Conservation (phyloP, 2,329 filamentous ascomycete species). For the Claviceps africana region DNA sequence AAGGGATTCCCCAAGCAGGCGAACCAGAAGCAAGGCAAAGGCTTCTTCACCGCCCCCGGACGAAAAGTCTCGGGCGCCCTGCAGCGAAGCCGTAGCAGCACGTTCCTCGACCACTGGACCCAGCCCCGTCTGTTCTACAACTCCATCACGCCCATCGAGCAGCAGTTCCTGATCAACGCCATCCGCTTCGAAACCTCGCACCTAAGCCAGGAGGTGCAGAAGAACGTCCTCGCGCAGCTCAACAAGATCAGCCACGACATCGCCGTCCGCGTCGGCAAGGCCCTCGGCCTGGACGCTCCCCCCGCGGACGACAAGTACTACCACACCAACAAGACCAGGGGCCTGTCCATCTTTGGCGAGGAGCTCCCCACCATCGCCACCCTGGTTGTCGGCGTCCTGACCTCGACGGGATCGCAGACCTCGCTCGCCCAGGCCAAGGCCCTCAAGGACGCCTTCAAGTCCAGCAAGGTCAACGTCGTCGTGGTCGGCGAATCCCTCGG, state of each 20-base stretch:
- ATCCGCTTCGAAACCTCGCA: conserved; percentile 57
- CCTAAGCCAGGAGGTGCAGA: conserved; percentile 44
- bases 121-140: conserved; percentile 64
- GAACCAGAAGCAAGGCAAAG: conserved; percentile 46
- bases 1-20: conserved; percentile 50
- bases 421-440: conserved; percentile 34
- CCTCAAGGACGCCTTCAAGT: conserved; percentile 35
- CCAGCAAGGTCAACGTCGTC: conserved; percentile 38
- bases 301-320: conserved; percentile 49
- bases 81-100: conserved; percentile 42
- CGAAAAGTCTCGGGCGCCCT: conserved; percentile 40
- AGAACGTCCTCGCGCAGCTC: conserved; percentile 53
- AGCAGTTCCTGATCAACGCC: conserved; percentile 59
- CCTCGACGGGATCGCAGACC: conserved; percentile 25
- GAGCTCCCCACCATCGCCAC: conserved; percentile 47
- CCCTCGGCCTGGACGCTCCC: conserved; percentile 45
- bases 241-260: conserved; percentile 56
- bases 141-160: conserved; percentile 49
- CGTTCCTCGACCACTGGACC: conserved; percentile 58
- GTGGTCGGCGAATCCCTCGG: conserved; percentile 47
- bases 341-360: conserved; percentile 44
- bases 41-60: conserved; percentile 55
- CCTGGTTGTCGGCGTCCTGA: conserved; percentile 49
- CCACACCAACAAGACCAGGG: conserved; percentile 50
- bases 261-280: conserved; percentile 47